These are phyloP conservation scores for Globisporangium mamillatum DNA, from an alignment of 352 stramenopile genomes.

Conservation along the genomic window DNA sequence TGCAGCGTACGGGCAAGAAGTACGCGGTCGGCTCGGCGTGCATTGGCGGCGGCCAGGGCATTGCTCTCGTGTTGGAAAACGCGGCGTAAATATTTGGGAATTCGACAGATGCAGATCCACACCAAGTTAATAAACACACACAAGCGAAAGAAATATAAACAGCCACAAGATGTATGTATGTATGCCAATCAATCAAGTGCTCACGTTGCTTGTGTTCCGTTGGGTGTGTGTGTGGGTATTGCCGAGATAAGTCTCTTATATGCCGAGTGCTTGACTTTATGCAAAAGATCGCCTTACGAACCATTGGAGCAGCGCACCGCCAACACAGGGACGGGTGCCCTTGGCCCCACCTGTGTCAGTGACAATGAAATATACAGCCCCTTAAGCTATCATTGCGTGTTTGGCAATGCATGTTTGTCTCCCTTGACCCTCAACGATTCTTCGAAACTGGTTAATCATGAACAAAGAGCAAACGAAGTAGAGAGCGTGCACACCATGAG, in stretches of 20 bases:
- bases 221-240: not conserved
- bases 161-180: not conserved
- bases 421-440: not conserved
- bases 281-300: not conserved
- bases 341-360: not conserved
- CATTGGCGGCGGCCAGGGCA: constrained; percentile 98
- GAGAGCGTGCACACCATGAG: constrained; percentile 3
- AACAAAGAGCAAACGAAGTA: not conserved
- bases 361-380: not conserved
- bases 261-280: not conserved
- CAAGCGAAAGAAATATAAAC: constrained; percentile 4
- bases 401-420: not conserved
- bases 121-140: constrained; percentile 1
- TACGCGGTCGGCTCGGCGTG: constrained; percentile 96
- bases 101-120: constrained; percentile 1
- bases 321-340: not conserved
- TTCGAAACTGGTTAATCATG: not conserved
- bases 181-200: not conserved
- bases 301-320: not conserved
- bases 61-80: constrained; percentile 96
- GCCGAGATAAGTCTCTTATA: too few species aligned
- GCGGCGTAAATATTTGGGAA: constrained; percentile 33
- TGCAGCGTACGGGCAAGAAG: constrained; percentile 87
- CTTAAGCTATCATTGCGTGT: not conserved
- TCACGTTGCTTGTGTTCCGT: not conserved